A percentile compares a stretch with the other conserved stretches of the same genome.
Evolutionary conservation across 129 eudicot species (phyloP).

Genomic region (Flaveria sonorensis): DNA sequence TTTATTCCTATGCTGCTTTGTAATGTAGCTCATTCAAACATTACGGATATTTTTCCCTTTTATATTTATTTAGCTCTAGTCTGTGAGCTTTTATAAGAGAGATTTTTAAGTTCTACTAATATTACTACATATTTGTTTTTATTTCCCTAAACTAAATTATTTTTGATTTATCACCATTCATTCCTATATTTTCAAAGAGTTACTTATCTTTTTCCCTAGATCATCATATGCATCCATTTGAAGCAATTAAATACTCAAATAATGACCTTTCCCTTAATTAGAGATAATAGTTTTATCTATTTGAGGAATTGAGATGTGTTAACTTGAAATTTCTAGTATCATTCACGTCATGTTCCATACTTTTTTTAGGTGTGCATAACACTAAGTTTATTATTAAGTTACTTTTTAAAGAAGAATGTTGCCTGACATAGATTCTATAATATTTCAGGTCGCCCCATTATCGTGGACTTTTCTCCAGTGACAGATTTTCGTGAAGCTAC

Average conservation of each 20-base stretch:
- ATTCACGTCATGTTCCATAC: neutral
- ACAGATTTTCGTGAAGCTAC: constrained; percentile 99
- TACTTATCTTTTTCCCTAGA: neutral
- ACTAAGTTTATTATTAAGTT: neutral
- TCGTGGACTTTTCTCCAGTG: constrained; percentile 95
- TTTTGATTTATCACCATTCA: neutral
- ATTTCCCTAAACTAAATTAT: neutral
- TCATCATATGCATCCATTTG: neutral
- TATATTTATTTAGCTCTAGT: neutral
- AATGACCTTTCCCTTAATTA: neutral
- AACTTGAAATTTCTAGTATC: neutral
- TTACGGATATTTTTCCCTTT: neutral
- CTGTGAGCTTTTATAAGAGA: neutral
- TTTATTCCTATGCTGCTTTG: neutral
- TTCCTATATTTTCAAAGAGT: neutral
- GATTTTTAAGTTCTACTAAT: neutral
- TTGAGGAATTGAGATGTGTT: neutral
- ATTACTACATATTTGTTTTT: neutral
- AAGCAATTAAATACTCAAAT: neutral
- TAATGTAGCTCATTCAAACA: neutral
- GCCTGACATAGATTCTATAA: constrained; percentile 10
- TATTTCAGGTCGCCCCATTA: constrained; percentile 81
- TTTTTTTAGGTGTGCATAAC: neutral
- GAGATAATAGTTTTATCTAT: neutral
- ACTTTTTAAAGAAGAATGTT: neutral